These are phyloP conservation scores for Hanseniaspora lachancei DNA, from an alignment of 805 yeast species.

Conservation along the genomic window DNA sequence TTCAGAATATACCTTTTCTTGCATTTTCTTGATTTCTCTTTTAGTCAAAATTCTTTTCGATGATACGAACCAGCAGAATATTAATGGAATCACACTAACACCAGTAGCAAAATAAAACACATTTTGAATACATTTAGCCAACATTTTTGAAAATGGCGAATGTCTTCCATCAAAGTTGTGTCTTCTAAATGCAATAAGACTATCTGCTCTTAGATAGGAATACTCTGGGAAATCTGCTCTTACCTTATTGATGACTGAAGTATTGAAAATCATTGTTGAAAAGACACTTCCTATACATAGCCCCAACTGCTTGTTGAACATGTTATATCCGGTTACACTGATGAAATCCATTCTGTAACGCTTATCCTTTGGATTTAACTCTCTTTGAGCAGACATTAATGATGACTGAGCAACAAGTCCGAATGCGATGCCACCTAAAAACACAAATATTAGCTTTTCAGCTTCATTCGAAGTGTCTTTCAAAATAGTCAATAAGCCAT, in stretches of 20 bases:
- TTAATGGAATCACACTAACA: slow-evolving; percentile 16
- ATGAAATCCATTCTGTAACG: slow-evolving; percentile 18
- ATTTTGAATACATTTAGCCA: slow-evolving; percentile 17
- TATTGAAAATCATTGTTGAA: slow-evolving; percentile 20
- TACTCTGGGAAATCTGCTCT: slow-evolving; percentile 5
- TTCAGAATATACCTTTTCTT: neutral
- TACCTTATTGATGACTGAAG: slow-evolving; percentile 18
- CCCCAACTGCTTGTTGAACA: slow-evolving; percentile 20
- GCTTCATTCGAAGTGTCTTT: slow-evolving; percentile 23
- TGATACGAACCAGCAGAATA: slow-evolving; percentile 18
- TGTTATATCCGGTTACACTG: slow-evolving; percentile 19
- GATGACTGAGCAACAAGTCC: slow-evolving; percentile 28
- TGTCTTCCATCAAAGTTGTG: slow-evolving; percentile 19
- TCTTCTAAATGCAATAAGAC: slow-evolving; percentile 17
- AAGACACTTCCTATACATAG: slow-evolving; percentile 21
- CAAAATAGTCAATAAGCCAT: slow-evolving; percentile 26
- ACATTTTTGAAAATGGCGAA: slow-evolving; percentile 16
- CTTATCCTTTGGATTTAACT: slow-evolving; percentile 17
- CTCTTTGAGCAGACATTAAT: slow-evolving; percentile 24
- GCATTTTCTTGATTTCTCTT: neutral
- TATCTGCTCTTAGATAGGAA: slow-evolving; percentile 15
- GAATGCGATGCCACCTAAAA: slow-evolving; percentile 29
- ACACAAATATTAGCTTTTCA: slow-evolving; percentile 27
- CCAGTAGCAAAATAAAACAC: slow-evolving; percentile 21
- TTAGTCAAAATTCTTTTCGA: slow-evolving; percentile 13